Conservation (phyloP, 139 green algal genomes). For the Gonium pectorale region DNA sequence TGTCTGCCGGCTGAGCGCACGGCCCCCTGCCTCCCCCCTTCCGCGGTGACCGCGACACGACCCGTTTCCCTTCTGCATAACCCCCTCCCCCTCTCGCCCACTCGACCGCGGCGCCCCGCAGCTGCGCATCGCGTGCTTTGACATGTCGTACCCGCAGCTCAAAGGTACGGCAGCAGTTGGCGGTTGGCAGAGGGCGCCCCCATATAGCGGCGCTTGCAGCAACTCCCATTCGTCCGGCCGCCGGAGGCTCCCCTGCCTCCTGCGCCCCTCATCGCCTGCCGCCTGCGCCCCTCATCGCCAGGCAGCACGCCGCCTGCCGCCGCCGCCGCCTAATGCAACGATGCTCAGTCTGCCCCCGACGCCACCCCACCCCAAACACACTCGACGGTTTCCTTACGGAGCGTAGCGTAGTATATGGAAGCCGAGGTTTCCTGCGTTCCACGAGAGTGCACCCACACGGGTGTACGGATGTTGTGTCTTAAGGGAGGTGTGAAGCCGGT, state of each 20-base stretch:
- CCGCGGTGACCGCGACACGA: too few species aligned
- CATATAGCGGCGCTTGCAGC: too few species aligned
- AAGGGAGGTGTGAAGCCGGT: too few species aligned
- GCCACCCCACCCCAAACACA: too few species aligned
- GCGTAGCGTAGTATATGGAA: too few species aligned
- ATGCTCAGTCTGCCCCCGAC: background rate
- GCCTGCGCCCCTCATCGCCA: background rate
- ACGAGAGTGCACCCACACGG: too few species aligned
- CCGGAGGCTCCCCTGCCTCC: background rate
- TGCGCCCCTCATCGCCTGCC: background rate
- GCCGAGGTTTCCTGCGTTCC: too few species aligned
- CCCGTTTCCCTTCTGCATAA: too few species aligned
- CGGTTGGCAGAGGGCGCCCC: too few species aligned
- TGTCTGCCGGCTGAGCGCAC: background rate
- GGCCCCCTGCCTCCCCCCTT: background rate
- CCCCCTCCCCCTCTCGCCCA: background rate
- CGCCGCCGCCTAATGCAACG: background rate
- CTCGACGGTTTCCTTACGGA: too few species aligned
- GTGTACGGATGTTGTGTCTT: too few species aligned
- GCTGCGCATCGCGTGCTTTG: conserved; percentile 70
- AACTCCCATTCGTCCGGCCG: background rate
- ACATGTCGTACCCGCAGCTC: conserved; percentile 66
- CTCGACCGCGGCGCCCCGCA: background rate
- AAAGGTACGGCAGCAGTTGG: conserved; percentile 36
- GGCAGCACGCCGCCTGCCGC: background rate